Conservation (phyloP, 768 basidiomycete genomes). For the Astraeus odoratus region DNA sequence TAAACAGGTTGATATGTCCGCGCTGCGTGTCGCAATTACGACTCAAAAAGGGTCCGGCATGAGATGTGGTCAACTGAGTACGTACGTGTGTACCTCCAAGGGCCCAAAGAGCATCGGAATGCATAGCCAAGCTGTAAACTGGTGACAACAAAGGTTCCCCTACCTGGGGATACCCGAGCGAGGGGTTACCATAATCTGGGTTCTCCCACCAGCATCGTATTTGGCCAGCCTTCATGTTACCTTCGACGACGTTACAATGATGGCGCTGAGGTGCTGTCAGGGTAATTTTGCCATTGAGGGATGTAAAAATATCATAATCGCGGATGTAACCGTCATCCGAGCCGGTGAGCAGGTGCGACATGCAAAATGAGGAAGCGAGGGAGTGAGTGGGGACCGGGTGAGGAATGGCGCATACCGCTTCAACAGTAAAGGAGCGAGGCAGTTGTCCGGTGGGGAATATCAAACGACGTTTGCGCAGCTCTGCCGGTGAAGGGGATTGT, state of each 20-base stretch:
- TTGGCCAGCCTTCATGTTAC: constrained; percentile 85
- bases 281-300: constrained; percentile 82
- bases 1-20: constrained; percentile 91
- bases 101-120: constrained; percentile 90
- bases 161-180: constrained; percentile 27
- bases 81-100: constrained; percentile 82
- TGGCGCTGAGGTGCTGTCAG: constrained; percentile 85
- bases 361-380: constrained; percentile 79
- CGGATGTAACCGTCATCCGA: constrained; percentile 92
- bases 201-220: constrained; percentile 92
- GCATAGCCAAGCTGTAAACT: constrained; percentile 87
- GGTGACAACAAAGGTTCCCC: constrained; percentile 55
- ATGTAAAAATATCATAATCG: constrained; percentile 84
- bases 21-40: constrained; percentile 38
- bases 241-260: constrained; percentile 87
- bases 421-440: constrained; percentile 74
- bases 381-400: constrained; percentile 84
- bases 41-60: constrained; percentile 10
- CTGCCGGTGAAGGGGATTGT: constrained; percentile 50
- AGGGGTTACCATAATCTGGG: constrained; percentile 19
- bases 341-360: constrained; percentile 85
- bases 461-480: constrained; percentile 42
- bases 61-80: constrained; percentile 14
- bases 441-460: constrained; percentile 24
- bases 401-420: constrained; percentile 87